Evolutionary conservation across 2,329 filamentous ascomycete species (phyloP), one percentile per base, ranked within the genome.

Genomic region (Ambrosiella xylebori): DNA sequence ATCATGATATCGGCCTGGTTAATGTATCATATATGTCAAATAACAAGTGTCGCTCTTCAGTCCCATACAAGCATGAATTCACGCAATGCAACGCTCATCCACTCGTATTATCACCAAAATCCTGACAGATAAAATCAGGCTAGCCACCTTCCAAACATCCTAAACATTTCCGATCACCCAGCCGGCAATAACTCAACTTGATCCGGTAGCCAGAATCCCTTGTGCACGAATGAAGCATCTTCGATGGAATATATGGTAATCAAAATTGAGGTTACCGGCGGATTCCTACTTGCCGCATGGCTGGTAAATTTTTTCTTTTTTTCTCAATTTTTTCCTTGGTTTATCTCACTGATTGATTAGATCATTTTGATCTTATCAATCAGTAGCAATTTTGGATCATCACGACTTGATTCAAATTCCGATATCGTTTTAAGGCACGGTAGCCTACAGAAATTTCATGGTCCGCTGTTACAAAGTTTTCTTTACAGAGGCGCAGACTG

Each of bases 311-410:
- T 17, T 47, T 47, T 47, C n/a, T 7, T 1, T 8, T 17, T 15
- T 17, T 47, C n/a, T 13, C 13, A 41, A 15, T 1, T 8, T 15
- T 17, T 47, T 13, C 27, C 27, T 27, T 27, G 27, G 4, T 27
- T 27, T 27, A 27, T 17, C n/a, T 40, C 7, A 37, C 19, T 3
- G 57, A 50, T 50, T 57, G 45, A 57, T 57, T 40, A 44, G 41
- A 39, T 49, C 19, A 57, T 27, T 19, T 56, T 57, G 59, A 60
- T 60, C 59, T 60, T 58, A 60, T 60, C 59, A 60, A 60, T 60
- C 59, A 60, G 59, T 58, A 45, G 50, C 38, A 41, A 13, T 38
- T 53, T 7, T 36, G 2, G 17, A 51, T 7, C 36, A 54, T 39
- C 36, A 54, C 36, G 1, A 54, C 7, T 39, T 35, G 36, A n/a